Evolutionary conservation across 2,329 filamentous ascomycete species (phyloP), one percentile per base, ranked within the genome.

Genomic region (Tolypocladium endophyticum): DNA sequence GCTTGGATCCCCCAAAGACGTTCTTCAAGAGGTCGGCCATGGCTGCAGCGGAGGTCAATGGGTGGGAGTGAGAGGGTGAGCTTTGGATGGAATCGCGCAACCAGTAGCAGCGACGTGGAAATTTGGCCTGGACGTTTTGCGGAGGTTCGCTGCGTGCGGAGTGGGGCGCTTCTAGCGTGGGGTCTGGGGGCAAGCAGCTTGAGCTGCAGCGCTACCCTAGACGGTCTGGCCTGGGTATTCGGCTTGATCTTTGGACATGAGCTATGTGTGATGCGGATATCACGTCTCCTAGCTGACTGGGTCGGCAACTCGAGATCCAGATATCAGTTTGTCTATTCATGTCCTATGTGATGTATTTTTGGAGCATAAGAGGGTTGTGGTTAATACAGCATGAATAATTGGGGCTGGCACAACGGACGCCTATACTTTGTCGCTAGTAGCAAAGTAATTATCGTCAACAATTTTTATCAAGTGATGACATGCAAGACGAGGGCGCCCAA

Each of bases 1-100:
- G 65, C 78, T 89, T 87, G 71, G 79, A 79, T 71, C 83, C 86
- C 69, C 87, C 87, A 67, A 92, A 83, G 69, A 90, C 74, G 70
- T 83, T 84, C 75, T 88, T 88, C 66, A 89, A 71, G 65, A 88
- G 74, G 68, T 81, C 77, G 66, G 81, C 81, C 81, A 84, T 84
- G 71, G 62, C 71, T 67, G 65, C 69, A 66, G 65, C 54, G 60
- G 61, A 57, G 60, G 64, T 67, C 64, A 65, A 65, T 64, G 64
- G 60, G 58, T 45, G 59, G 55, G 63, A 62, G 8, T 30, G 59
- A 7, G 39, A 33, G 28, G 55, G 28, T 23, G 30, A 47, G 30
- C 20, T n/a, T 35, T 12, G 41, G 41, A 45, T 56, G 54, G 54
- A 57, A 39, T 43, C 56, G 28, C 56, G 23, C 20, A 41, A 28